Evolutionary conservation across 768 basidiomycete species (phyloP), one percentile per base, ranked within the genome.

Genomic region (Russula olivacea): DNA sequence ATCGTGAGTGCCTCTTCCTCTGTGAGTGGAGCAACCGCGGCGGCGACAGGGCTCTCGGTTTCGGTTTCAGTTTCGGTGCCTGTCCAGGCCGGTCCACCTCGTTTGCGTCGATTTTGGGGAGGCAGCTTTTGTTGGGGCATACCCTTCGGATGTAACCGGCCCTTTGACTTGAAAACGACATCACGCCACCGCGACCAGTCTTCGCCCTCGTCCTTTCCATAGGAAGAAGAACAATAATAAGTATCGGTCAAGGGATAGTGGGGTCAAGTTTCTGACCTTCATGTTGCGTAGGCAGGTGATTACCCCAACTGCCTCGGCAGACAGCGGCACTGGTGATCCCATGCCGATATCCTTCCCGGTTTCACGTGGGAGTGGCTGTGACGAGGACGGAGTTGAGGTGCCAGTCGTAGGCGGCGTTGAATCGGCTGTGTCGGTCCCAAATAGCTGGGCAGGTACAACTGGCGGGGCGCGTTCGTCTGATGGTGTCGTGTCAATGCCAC

Each of bases 151-250:
- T 71, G 63, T 17, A 91, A 74, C 34, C 79, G 76, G 6, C 82
- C 86, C 73, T 89, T 91, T 7, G 85, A 86, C 5, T 85, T 83
- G 72, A 92, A 93, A 14, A 93, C 80, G 36, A 90, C 85, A 70
- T 94, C 92, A 21, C 91, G 80, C 89, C 89, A 91, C 49, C 92
- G 83, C 61, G 89, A 83, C 88, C 88, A 92, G 68, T 94, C 91
- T 71, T 95, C 92, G 61, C 84, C 82, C 74, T 90, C 87, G 69
- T 95, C 92, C 87, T 91, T 61, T 49, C 23, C 21, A 3, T 34
- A 55, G 34, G n/a, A 52, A 32, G 2, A n/a, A 47, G 19, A 34
- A 4, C 34, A 34, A 34, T 25, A n/a, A n/a, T 52, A 58, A 38
- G 32, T 55, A 48, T 25, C 25, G 38, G 17, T 38, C 9, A 4